phyloP scores from a whole-genome alignment of 805 yeast genomes.

The Metschnikowia henanensis region DNA sequence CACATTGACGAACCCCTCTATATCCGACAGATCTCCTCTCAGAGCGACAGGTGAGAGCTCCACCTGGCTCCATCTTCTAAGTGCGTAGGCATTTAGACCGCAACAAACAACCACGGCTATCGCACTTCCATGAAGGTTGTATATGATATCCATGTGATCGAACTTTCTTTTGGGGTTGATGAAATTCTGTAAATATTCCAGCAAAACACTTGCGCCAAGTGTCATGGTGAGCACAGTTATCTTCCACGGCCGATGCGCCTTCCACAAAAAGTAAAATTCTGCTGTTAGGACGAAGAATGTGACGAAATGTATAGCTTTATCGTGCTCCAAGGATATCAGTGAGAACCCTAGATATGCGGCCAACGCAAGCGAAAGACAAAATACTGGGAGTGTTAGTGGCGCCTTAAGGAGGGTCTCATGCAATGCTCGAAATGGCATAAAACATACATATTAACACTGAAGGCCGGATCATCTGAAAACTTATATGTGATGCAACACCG shows the following conservation, averaged over 20 bases:
- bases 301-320: conserved; percentile 50
- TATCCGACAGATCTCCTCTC: conserved; percentile 9
- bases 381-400: conserved; percentile 22
- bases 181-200: conserved; percentile 51
- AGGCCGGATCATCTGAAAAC: conserved; percentile 1
- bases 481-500: not conserved
- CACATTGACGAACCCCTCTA: conserved; percentile 23
- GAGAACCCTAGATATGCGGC: conserved; percentile 55
- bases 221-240: conserved; percentile 44
- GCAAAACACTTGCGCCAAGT: conserved; percentile 45
- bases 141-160: conserved; percentile 47
- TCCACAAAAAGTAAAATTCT: conserved; percentile 48
- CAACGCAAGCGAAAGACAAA: conserved; percentile 23
- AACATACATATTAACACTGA: conserved; percentile 11
- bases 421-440: no score
- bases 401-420: not conserved
- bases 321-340: conserved; percentile 45
- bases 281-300: conserved; percentile 48
- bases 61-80: conserved; percentile 2
- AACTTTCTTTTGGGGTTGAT: conserved; percentile 48
- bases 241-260: conserved; percentile 26
- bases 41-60: not conserved
- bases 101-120: conserved; percentile 24
- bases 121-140: conserved; percentile 33
- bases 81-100: conserved; percentile 1